These are phyloP conservation scores for Pseudogymnoascus sp. DNA, from an alignment of 2,329 filamentous ascomycete genomes.

Conservation along the genomic window DNA sequence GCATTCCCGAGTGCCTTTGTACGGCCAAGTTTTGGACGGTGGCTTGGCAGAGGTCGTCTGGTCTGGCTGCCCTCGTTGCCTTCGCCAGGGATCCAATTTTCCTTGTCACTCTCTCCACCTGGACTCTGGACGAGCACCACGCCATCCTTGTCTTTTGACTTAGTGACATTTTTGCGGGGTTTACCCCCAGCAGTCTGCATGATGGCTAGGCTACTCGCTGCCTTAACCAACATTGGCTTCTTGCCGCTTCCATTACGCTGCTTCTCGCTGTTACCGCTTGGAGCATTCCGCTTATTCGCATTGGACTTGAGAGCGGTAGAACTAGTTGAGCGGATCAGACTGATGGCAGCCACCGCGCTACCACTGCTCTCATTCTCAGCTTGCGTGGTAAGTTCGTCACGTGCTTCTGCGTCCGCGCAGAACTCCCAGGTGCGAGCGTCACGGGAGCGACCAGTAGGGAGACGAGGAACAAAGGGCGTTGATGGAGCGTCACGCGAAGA, in stretches of 20 bases:
- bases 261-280: constrained; percentile 26
- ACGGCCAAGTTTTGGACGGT: neutral
- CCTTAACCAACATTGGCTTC: constrained; percentile 38
- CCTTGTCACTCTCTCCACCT: constrained; percentile 80
- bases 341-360: constrained; percentile 74
- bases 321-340: constrained; percentile 65
- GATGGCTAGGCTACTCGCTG: constrained; percentile 33
- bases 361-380: constrained; percentile 73
- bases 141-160: constrained; percentile 26
- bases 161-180: constrained; percentile 25
- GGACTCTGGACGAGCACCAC: constrained; percentile 36
- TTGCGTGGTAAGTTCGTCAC: constrained; percentile 71
- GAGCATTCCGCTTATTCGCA: constrained; percentile 56
- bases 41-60: neutral
- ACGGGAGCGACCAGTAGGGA: constrained; percentile 65
- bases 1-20: neutral
- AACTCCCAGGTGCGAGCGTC: constrained; percentile 89
- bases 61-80: constrained; percentile 4
- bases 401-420: constrained; percentile 71
- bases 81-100: constrained; percentile 67
- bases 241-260: constrained; percentile 35
- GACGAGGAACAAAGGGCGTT: constrained; percentile 36
- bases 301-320: constrained; percentile 44
- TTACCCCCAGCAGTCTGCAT: constrained; percentile 23
- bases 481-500: constrained; percentile 39